Conservation (phyloP, 805 yeast genomes). For the Starmera dryadoides region DNA sequence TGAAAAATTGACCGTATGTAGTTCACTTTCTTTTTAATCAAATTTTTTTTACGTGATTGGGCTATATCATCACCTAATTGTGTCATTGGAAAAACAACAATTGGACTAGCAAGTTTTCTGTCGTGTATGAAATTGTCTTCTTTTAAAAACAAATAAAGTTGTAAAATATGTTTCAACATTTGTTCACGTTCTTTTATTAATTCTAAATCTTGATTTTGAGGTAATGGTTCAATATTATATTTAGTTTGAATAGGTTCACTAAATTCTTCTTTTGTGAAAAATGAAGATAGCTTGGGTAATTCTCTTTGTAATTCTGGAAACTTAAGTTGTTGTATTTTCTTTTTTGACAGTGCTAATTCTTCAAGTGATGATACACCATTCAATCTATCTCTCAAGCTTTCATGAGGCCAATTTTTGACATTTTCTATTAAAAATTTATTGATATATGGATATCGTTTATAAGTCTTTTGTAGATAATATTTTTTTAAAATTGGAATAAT, state of each 20-base stretch:
- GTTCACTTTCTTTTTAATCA: slow-evolving; percentile 14
- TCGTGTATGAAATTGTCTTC: slow-evolving; percentile 7
- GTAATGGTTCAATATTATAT: slow-evolving; percentile 1
- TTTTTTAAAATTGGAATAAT: slow-evolving; percentile 6
- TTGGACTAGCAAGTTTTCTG: slow-evolving; percentile 10
- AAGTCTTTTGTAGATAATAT: slow-evolving; percentile 13
- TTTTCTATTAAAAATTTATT: slow-evolving; percentile 14
- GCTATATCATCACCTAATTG: slow-evolving; percentile 15
- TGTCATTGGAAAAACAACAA: slow-evolving; percentile 13
- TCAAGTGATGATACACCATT: too few relatives aligned
- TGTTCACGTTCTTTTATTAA: slow-evolving; percentile 2
- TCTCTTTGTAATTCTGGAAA: slow-evolving; percentile 4
- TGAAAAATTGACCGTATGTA: slow-evolving; percentile 10
- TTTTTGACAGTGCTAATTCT: slow-evolving; percentile 2
- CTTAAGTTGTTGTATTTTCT: slow-evolving; percentile 1
- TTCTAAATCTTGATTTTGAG: too few relatives aligned
- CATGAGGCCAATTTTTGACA: slow-evolving; percentile 16
- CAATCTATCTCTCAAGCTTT: too few relatives aligned
- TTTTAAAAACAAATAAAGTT: slow-evolving; percentile 11
- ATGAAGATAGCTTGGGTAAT: neutral
- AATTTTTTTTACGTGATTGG: slow-evolving; percentile 10
- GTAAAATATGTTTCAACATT: slow-evolving; percentile 14
- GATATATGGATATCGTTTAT: slow-evolving; percentile 12
- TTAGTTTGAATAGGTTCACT: slow-evolving; percentile 1
- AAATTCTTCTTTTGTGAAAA: slow-evolving; percentile 3